Evolutionary conservation across 2,329 filamentous ascomycete genomes (phyloP).

Genomic region (Penicillium sp.): DNA sequence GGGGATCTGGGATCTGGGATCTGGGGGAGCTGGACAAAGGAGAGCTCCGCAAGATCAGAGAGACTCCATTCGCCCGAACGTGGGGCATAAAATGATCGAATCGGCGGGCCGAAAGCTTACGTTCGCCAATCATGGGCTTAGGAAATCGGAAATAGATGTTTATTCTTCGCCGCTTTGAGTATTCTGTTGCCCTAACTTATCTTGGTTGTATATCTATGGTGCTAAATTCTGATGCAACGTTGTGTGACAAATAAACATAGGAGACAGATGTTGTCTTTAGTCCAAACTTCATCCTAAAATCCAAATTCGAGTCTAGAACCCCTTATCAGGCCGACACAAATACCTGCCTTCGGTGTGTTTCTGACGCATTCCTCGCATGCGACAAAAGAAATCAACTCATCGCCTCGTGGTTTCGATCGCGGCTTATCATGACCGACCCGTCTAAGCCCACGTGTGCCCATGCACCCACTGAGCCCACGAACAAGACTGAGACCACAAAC

Average conservation of each 20-base stretch:
- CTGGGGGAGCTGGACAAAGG: not conserved
- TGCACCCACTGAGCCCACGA: not conserved
- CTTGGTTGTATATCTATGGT: not conserved
- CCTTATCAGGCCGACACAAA: not conserved
- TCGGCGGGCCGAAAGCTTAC: not conserved
- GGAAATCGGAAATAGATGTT: not conserved
- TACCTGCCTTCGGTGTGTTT: constrained; percentile 1
- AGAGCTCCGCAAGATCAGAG: not conserved
- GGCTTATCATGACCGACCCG: not conserved
- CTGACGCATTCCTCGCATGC: constrained; percentile 2
- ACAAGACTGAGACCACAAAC: not conserved
- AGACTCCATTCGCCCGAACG: not conserved
- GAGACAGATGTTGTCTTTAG: not conserved
- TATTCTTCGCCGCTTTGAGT: not conserved
- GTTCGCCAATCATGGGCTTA: not conserved
- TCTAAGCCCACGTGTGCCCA: not conserved
- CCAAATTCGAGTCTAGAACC: not conserved
- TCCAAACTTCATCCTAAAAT: not conserved
- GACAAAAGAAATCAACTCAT: not conserved
- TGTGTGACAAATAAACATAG: too few species aligned
- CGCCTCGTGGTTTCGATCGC: not conserved
- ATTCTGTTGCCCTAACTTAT: not conserved
- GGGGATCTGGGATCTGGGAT: not conserved
- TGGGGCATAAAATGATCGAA: not conserved
- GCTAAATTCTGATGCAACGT: not conserved